Conservation (phyloP, 1,284 basidiomycete genomes). For the Exobasidium rhododendri region DNA sequence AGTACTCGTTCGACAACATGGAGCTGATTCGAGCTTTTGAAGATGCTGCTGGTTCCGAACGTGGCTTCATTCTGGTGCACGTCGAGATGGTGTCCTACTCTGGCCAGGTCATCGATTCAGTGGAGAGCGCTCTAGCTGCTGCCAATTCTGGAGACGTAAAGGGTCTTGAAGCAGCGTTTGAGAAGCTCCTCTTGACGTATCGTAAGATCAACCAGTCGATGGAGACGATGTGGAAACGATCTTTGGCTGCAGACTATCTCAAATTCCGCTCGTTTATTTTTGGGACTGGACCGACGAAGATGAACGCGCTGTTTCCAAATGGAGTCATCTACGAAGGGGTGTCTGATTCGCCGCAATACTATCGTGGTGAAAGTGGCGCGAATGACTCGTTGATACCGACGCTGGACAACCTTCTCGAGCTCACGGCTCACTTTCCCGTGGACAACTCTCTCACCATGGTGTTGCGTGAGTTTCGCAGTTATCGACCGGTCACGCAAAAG, state of each 20-base stretch:
- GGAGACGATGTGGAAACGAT: slow-evolving; percentile 51
- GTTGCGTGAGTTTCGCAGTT: slow-evolving; percentile 49
- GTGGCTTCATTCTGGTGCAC: slow-evolving; percentile 47
- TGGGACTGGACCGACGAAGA: slow-evolving; percentile 45
- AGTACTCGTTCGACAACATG: slow-evolving; percentile 46
- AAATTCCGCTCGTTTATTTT: slow-evolving; percentile 51
- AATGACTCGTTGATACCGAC: slow-evolving; percentile 46
- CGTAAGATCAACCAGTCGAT: slow-evolving; percentile 44
- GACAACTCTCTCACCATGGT: slow-evolving; percentile 47
- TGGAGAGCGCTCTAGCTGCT: slow-evolving; percentile 40
- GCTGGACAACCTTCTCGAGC: slow-evolving; percentile 49
- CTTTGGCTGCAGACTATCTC: slow-evolving; percentile 39
- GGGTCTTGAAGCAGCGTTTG: slow-evolving; percentile 21
- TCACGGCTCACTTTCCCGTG: slow-evolving; percentile 45
- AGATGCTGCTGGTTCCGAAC: slow-evolving; percentile 38
- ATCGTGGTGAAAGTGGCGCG: slow-evolving; percentile 43
- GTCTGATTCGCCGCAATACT: slow-evolving; percentile 24
- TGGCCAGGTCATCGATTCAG: slow-evolving; percentile 32
- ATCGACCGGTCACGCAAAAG: slow-evolving; percentile 42
- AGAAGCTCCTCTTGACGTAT: slow-evolving; percentile 31
- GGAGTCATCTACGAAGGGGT: slow-evolving; percentile 50
- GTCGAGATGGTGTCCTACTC: slow-evolving; percentile 49
- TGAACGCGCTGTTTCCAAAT: slow-evolving; percentile 49
- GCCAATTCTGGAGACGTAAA: slow-evolving; percentile 23
- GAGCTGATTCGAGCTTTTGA: slow-evolving; percentile 47